Base-by-base conservation (phyloP, 139 green algal genomes). In the Parachlorella kessleri region DNA sequence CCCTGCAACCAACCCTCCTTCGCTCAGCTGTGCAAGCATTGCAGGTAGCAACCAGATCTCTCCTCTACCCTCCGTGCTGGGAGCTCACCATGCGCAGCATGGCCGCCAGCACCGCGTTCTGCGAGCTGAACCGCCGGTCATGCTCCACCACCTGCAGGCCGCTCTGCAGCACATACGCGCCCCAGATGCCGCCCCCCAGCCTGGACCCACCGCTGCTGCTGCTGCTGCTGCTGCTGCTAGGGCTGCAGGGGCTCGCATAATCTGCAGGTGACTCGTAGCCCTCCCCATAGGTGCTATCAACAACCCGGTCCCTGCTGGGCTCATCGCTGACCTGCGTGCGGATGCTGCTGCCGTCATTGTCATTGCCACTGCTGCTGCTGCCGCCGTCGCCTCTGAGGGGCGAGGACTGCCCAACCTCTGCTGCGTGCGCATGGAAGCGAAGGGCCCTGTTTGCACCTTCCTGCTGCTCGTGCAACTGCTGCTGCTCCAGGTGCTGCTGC, bases 81-180 rank as follows among this genome's bases (percentile, higher is more conserved):
- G n/a, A n/a, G n/a, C n/a, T n/a, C n/a, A n/a, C n/a, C 48, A 81
- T 32, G 26, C 82, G 63, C 37, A 87, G 73, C 77, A 87, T 84
- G 23, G 77, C 77, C 6, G 40, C 42, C 38, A 83, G 77, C 42
- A 73, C 66, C 26, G 82, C 82, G 7, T 33, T 53, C 40, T 77
- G 33, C 40, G 40, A 69, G 54, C 37, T 73, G 72, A 87, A 87
- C 18, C 82, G 77, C 36, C 37, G 30, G 59, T 87, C 82, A 28
- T 84, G 77, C 28, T 81, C 66, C 24, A 82, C 63, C 23, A 87
- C 59, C 33, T 81, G 41, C 5, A 87, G 42, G n/a, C 70, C 65
- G n/a, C 70, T 70, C 26, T 84, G 77, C 38, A 87, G 54, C n/a
- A 87, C 66, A 28, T 87, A 87, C n/a, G 77, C 82, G 21, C 82